Percentiles rank a stretch among this genome's conserved stretches.
Evolutionary conservation across 192 early-diverging fungal genomes (phyloP).

Genomic region (Mortierella claussenii): DNA sequence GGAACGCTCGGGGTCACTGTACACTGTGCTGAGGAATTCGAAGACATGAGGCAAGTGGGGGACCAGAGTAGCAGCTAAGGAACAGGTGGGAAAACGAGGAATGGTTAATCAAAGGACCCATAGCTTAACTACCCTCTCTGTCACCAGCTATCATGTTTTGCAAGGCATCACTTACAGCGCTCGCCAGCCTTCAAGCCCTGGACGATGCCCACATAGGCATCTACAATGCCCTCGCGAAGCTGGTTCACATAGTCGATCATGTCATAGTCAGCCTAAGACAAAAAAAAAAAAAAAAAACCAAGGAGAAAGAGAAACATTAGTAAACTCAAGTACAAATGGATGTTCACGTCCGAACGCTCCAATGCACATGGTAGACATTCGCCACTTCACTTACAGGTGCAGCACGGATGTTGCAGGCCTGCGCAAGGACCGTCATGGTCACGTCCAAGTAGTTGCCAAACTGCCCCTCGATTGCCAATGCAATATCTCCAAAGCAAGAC

Average conservation of each 20-base stretch:
- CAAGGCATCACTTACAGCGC: slow-evolving; percentile 60
- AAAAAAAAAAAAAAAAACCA: neutral
- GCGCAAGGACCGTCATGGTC: slow-evolving; percentile 87
- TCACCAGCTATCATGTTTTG: neutral
- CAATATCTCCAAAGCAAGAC: slow-evolving; percentile 97
- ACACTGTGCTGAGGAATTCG: slow-evolving; percentile 78
- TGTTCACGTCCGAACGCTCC: too few species aligned
- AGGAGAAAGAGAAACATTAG: too few species aligned
- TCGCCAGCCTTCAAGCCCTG: slow-evolving; percentile 89
- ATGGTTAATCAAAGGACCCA: neutral
- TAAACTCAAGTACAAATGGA: neutral
- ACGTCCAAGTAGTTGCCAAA: slow-evolving; percentile 87
- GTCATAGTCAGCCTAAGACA: slow-evolving; percentile 68
- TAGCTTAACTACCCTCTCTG: too few species aligned
- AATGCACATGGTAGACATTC: too few species aligned
- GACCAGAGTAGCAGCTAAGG: slow-evolving; percentile 69
- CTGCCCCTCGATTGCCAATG: slow-evolving; percentile 89
- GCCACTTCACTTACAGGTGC: slow-evolving; percentile 34
- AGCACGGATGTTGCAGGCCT: slow-evolving; percentile 79
- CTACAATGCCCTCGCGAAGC: slow-evolving; percentile 89
- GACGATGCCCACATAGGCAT: slow-evolving; percentile 96
- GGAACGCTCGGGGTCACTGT: slow-evolving; percentile 68
- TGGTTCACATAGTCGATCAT: slow-evolving; percentile 88
- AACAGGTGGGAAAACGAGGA: slow-evolving; percentile 23
- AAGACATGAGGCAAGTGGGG: slow-evolving; percentile 79